Evolutionary conservation across 176 grass and related monocot species (phyloP).

Genomic region (Oryza coarctata): DNA sequence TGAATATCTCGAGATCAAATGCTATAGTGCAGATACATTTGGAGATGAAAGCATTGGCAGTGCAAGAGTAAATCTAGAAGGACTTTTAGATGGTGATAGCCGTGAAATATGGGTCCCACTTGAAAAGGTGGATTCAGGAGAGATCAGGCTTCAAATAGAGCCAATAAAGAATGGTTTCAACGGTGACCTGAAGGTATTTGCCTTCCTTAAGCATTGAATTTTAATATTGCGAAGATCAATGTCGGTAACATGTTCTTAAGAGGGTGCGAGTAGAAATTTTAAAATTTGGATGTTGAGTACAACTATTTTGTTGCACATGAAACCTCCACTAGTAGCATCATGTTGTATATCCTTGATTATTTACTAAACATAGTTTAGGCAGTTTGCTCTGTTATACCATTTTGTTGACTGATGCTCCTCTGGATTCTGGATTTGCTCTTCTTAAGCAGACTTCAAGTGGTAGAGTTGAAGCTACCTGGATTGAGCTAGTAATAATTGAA

Average conservation of each 20-base stretch:
- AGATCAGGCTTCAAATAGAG: slow-evolving; percentile 78
- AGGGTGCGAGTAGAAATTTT: background rate
- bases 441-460: slow-evolving; percentile 53
- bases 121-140: slow-evolving; percentile 82
- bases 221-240: background rate
- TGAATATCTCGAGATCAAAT: slow-evolving; percentile 93
- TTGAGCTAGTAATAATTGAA: slow-evolving; percentile 85
- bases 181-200: slow-evolving; percentile 43
- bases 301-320: background rate
- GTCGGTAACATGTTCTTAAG: background rate
- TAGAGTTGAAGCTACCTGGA: slow-evolving; percentile 54
- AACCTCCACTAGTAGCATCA: background rate
- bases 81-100: slow-evolving; percentile 59
- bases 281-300: slow-evolving; percentile 3
- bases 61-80: slow-evolving; percentile 80
- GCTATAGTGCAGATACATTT: slow-evolving; percentile 73
- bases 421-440: background rate
- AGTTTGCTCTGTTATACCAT: background rate
- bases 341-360: slow-evolving; percentile 10
- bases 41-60: slow-evolving; percentile 87
- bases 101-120: slow-evolving; percentile 90
- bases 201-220: background rate
- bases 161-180: slow-evolving; percentile 50
- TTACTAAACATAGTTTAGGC: background rate
- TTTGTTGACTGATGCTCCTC: slow-evolving; percentile 17